Base-by-base conservation (phyloP, 2,329 filamentous ascomycete species). In the Aureobasidium sp. region DNA sequence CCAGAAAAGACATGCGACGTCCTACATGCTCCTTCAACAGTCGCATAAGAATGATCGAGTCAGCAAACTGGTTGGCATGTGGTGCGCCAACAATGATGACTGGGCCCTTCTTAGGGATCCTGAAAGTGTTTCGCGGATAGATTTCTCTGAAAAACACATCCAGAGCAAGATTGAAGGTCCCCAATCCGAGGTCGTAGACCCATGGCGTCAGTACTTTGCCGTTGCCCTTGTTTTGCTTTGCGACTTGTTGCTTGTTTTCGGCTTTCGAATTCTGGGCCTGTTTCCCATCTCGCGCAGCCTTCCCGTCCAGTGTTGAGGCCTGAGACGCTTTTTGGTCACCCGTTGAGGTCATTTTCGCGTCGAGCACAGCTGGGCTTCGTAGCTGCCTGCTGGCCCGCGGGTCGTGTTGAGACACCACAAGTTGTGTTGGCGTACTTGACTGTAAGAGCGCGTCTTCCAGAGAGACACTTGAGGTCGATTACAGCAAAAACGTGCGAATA, bases 101-200 rank as follows among this genome's bases (percentile, higher is more conserved):
- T 0, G 94, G 92, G 0, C 92, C 93, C 65, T 85, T 84, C 70
- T 88, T 86, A 39, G 94, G 94, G 48, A 99, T 89, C 76, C 92
- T 93, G 91, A 94, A 99, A 66, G 92, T 90, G 68, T 91, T 91
- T 66, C 94, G 84, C 12, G 94, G 94, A 73, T 97, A 92, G 20
- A 99, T 91, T 77, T 97, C 94, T 69, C 94, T 88, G 80, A 99
- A 99, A 84, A 99, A 99, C 67, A 97, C 86, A 76, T 97, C 93
- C 67, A 95, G 87, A 59, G 97, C 81, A 66, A 97, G 84, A 48
- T 87, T 89, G 72, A 91, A 88, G 52, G 82, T 82, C 82, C 88
- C 90, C 39, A 92, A 80, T 70, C 91, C 88, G 63, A 86, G 80
- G 77, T 92, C 89, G 74, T 92, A 92, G 48, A 70, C 67, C 62